Evolutionary conservation across 768 basidiomycete species (phyloP).

Genomic region (Russula vinacea): DNA sequence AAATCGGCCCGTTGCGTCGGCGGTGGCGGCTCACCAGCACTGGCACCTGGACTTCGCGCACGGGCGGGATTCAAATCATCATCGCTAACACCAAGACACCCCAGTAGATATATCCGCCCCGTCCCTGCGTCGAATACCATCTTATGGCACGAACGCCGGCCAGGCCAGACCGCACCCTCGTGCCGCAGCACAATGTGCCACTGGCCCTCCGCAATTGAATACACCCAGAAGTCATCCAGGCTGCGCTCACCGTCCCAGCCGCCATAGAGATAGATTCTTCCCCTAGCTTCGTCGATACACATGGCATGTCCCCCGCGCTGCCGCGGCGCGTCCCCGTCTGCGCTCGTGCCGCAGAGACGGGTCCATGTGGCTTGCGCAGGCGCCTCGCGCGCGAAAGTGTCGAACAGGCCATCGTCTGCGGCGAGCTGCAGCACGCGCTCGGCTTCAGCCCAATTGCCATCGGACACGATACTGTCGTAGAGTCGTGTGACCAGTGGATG

Average conservation of each 20-base stretch:
- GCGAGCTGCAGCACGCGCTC: constrained; percentile 53
- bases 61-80: constrained; percentile 8
- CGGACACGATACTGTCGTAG: constrained; percentile 59
- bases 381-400: constrained; percentile 52
- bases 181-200: constrained; percentile 62
- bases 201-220: constrained; percentile 53
- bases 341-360: constrained; percentile 55
- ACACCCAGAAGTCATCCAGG: constrained; percentile 78
- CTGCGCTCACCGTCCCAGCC: constrained; percentile 74
- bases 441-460: constrained; percentile 59
- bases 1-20: constrained; percentile 58
- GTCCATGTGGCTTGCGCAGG: constrained; percentile 63
- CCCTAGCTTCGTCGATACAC: constrained; percentile 66
- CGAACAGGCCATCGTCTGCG: constrained; percentile 58
- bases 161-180: constrained; percentile 60
- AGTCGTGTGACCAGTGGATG: constrained; percentile 68
- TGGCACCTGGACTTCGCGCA: not conserved
- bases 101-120: constrained; percentile 70
- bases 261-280: constrained; percentile 70
- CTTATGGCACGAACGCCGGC: constrained; percentile 73
- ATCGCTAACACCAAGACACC: constrained; percentile 60
- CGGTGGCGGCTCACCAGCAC: constrained; percentile 3
- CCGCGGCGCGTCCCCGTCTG: constrained; percentile 62
- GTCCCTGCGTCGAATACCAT: constrained; percentile 76
- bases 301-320: constrained; percentile 77